phyloP scores from a whole-genome alignment of 768 basidiomycete species.

The Lactarius hengduanensis region DNA sequence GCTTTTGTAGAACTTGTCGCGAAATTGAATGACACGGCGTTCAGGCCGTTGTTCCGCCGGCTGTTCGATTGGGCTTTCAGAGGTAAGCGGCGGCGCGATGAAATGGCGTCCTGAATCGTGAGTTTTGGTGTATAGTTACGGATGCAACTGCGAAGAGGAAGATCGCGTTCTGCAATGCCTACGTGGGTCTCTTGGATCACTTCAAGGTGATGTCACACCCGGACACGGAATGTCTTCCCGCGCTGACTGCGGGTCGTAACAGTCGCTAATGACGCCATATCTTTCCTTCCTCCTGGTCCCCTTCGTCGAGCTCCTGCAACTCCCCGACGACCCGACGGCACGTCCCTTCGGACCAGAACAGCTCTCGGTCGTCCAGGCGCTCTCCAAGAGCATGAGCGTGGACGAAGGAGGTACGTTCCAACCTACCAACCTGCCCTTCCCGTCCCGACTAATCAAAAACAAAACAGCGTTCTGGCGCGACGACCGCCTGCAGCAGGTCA shows the following conservation, averaged over 20 bases:
- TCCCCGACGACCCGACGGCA: conserved; percentile 39
- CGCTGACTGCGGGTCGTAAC: neutral
- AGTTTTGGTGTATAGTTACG: conserved; percentile 27
- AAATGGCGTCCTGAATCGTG: neutral
- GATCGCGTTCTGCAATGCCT: conserved; percentile 72
- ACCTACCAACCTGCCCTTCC: neutral
- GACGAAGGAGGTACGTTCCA: conserved; percentile 75
- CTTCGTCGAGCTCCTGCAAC: conserved; percentile 59
- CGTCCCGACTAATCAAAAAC: neutral
- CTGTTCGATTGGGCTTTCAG: conserved; percentile 95
- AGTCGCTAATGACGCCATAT: conserved; percentile 91
- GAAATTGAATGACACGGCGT: conserved; percentile 89
- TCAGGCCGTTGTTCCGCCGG: conserved; percentile 88
- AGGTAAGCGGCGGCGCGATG: conserved; percentile 27
- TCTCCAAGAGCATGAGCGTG: conserved; percentile 66
- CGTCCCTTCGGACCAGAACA: conserved; percentile 36
- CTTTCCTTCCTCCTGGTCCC: conserved; percentile 74
- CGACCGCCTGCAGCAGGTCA: conserved; percentile 66
- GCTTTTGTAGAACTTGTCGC: conserved; percentile 89
- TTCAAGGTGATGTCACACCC: conserved; percentile 65
- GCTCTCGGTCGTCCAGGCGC: conserved; percentile 59
- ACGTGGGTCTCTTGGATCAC: conserved; percentile 72
- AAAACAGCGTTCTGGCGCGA: conserved; percentile 84
- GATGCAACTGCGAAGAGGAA: conserved; percentile 46
- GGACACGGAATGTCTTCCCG: neutral